Base-by-base conservation (phyloP, 129 eudicot genomes). In the Solidago caesia region DNA sequence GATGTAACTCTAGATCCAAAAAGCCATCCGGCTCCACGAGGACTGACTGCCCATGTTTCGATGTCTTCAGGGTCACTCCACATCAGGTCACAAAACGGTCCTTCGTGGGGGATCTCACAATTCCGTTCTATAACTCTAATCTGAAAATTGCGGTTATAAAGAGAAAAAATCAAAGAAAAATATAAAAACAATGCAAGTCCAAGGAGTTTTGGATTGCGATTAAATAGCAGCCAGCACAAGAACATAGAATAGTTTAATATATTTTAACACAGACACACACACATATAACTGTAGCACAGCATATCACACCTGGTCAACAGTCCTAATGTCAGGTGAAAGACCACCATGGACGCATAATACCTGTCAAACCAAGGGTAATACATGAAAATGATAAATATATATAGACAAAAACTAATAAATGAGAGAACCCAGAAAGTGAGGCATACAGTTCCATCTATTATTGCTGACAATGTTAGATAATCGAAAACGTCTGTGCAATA, bases 31-130 rank as follows among this genome's bases (percentile, higher is more conserved):
- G 99, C 99, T 67, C 99, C 99, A 70, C 99, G 93, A 39, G 99
- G 99, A 74, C 99, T 94, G 59, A 94, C 99, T 5, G 99, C 97
- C 99, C 99, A 94, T 16, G 99, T 94, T 78, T 94, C 99, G 62
- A 94, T 94, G 75, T 94, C 99, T 91, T 94, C 99, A 79, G 99
- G 99, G 62, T 94, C 99, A 82, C 99, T 94, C 99, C 99, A 94
- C 99, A 94, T 94, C 26, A 94, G 86, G 74, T 94, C 99, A 84
- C 99, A 94, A 76, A 94, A 94, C 0, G 99, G 97, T 41, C 99
- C 99, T 81, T 94, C 99, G 73, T 94, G 99, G 21, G 99, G 97
- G 61, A 94, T 94, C 84, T 94, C 99, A 87, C 97, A 94, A 72
- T 94, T 94, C 64, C 99, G 83, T 42, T 94, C 99, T 67, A 94